phyloP scores from a whole-genome alignment of 495 filamentous ascomycete genomes.

The Daldinia vernicosa region DNA sequence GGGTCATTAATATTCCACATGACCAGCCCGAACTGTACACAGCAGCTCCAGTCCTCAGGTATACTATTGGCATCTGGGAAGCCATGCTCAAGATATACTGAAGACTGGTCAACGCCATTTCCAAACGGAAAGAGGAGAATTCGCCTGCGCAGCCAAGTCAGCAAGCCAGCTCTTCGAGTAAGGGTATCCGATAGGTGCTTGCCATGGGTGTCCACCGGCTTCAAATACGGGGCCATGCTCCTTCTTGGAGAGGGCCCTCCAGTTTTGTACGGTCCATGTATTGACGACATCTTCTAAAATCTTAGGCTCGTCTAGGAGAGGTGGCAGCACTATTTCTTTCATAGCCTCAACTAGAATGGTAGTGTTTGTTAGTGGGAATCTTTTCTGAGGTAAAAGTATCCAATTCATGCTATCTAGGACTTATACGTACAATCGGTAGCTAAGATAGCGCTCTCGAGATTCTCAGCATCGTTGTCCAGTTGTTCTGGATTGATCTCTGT shows the following conservation, averaged over 20 bases:
- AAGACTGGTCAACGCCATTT: constrained; percentile 89
- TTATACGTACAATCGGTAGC: constrained; percentile 77
- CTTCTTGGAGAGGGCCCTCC: constrained; percentile 75
- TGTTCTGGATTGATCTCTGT: constrained; percentile 82
- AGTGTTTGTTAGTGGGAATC: constrained; percentile 38
- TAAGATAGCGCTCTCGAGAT: constrained; percentile 57
- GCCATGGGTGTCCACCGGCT: constrained; percentile 90
- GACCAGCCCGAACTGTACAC: constrained; percentile 93
- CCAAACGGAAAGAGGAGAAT: constrained; percentile 95
- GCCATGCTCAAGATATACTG: constrained; percentile 96
- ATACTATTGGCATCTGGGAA: constrained; percentile 66
- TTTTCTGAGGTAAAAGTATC: not conserved
- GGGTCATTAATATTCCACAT: constrained; percentile 94
- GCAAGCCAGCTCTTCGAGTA: constrained; percentile 35
- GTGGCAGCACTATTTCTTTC: constrained; percentile 74
- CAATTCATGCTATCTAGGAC: constrained; percentile 18
- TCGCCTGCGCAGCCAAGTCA: constrained; percentile 64
- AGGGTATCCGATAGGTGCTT: constrained; percentile 43
- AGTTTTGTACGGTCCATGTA: constrained; percentile 88
- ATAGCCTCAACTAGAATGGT: constrained; percentile 76
- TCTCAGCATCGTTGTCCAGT: constrained; percentile 56
- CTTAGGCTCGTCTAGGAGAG: constrained; percentile 67
- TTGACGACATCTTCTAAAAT: constrained; percentile 79
- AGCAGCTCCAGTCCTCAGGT: constrained; percentile 93
- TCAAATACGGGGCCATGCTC: constrained; percentile 89